phyloP scores from a whole-genome alignment of 2,329 filamentous ascomycete genomes.

The Phyllosticta ampelicida region DNA sequence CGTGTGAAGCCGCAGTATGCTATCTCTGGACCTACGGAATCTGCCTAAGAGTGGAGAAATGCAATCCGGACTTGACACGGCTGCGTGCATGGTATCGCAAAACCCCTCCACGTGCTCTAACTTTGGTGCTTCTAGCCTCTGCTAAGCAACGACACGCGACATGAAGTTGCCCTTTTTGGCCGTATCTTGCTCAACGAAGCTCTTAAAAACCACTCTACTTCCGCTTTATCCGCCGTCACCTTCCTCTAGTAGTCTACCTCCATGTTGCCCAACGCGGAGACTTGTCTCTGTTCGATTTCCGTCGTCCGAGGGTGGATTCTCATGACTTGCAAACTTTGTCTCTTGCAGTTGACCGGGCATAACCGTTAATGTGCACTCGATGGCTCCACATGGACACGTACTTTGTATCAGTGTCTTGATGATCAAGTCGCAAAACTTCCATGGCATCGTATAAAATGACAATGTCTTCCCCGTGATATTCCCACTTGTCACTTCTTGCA shows the following conservation, averaged over 20 bases:
- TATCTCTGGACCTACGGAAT: not conserved
- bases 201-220: not conserved
- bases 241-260: not conserved
- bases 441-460: not conserved
- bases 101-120: not conserved
- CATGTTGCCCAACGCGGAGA: not conserved
- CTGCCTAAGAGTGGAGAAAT: not conserved
- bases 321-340: not conserved
- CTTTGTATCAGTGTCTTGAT: not conserved
- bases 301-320: not conserved
- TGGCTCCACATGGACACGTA: not conserved
- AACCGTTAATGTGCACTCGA: not conserved
- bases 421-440: not conserved
- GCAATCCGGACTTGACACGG: not conserved
- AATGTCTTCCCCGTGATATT: not conserved
- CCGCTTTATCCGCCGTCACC: not conserved
- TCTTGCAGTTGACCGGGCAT: not conserved
- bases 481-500: not conserved
- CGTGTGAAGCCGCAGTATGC: not conserved
- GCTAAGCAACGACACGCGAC: not conserved
- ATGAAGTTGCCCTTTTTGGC: not conserved
- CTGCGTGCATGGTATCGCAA: not conserved
- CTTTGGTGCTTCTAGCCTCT: not conserved
- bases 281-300: not conserved
- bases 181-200: not conserved